Conservation (phyloP, 306 rosid species). For the Vicia villosa region DNA sequence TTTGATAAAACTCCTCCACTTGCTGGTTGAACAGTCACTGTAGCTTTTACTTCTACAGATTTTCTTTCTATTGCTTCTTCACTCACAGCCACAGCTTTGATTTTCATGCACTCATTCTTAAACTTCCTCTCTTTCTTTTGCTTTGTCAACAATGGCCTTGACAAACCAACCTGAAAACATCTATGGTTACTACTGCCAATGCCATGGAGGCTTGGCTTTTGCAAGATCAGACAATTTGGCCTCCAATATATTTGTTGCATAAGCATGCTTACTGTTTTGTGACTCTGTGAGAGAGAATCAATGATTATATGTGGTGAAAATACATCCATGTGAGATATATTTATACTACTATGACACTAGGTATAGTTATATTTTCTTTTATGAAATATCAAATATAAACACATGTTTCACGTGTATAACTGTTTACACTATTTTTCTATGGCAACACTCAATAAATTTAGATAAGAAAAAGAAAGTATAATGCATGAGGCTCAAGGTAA, state of each 20-base stretch:
- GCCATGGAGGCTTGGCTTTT: conserved; percentile 39
- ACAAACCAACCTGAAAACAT: conserved; percentile 22
- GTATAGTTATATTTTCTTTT: too few species aligned
- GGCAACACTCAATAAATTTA: too few species aligned
- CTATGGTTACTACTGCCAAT: not conserved
- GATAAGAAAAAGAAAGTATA: too few species aligned
- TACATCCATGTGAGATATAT: too few species aligned
- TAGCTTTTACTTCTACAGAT: conserved; percentile 40
- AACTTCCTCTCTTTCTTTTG: conserved; percentile 14
- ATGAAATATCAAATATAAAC: too few species aligned
- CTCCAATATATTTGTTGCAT: conserved; percentile 31
- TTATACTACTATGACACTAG: too few species aligned
- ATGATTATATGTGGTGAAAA: too few species aligned
- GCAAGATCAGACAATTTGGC: conserved; percentile 18
- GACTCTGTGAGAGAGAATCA: too few species aligned
- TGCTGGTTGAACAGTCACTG: conserved; percentile 42
- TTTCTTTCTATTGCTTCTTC: not conserved
- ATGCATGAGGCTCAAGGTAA: too few species aligned
- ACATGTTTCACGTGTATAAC: too few species aligned
- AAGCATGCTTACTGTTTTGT: conserved; percentile 27
- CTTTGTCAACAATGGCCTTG: conserved; percentile 17
- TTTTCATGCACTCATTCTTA: conserved; percentile 1
- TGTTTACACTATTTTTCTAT: too few species aligned
- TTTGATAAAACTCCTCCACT: conserved; percentile 50
- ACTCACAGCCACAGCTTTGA: conserved; percentile 34